These are phyloP conservation scores for Yamadazyma aaseri DNA, from an alignment of 1,139 yeast genomes.

Conservation along the genomic window DNA sequence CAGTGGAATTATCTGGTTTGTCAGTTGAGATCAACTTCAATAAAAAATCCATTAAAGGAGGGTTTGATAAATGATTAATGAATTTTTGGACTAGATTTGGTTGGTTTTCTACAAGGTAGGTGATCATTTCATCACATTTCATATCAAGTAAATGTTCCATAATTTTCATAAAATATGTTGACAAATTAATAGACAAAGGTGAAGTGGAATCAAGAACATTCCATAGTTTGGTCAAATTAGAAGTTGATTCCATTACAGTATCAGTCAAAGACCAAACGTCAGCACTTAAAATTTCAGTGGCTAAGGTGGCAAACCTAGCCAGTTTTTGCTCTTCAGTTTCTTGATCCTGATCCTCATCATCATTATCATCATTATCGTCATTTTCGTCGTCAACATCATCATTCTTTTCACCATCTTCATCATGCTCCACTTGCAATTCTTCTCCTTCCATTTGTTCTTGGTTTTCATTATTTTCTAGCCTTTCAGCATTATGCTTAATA, in stretches of 20 bases:
- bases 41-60: conserved; percentile 82
- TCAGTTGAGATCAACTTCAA: conserved; percentile 76
- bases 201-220: conserved; percentile 55
- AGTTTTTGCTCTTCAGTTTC: conserved; percentile 53
- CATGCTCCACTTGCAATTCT: conserved; percentile 12
- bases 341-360: conserved; percentile 25
- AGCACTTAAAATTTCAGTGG: conserved; percentile 86
- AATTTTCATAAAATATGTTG: conserved; percentile 90
- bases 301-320: conserved; percentile 75
- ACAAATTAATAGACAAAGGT: conserved; percentile 71
- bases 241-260: conserved; percentile 76
- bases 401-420: conserved; percentile 11
- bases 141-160: conserved; percentile 90
- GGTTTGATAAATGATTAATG: conserved; percentile 76
- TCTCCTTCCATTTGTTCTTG: conserved; percentile 3
- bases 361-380: conserved; percentile 19
- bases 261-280: conserved; percentile 96
- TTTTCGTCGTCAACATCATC: conserved; percentile 14
- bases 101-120: conserved; percentile 62
- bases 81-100: conserved; percentile 65
- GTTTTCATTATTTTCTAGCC: background rate
- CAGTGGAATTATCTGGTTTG: conserved; percentile 73
- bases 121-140: conserved; percentile 81
- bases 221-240: conserved; percentile 74
- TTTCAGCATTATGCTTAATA: background rate